phyloP scores from a whole-genome alignment of 768 basidiomycete species.

The Ramaria rubella region DNA sequence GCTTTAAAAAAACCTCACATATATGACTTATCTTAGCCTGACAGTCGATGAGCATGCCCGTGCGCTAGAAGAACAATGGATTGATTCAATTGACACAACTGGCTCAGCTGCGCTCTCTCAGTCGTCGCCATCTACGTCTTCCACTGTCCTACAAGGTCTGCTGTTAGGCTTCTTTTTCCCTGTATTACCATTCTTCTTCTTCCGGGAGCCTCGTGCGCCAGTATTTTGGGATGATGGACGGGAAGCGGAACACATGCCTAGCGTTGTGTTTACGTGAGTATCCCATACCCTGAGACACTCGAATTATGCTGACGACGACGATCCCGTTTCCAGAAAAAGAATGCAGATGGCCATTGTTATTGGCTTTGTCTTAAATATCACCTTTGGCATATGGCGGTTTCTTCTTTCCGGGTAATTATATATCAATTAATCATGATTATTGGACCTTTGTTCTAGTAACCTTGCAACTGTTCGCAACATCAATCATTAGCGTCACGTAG shows the following conservation, averaged over 20 bases:
- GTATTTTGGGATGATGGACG: constrained; percentile 77
- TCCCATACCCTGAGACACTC: constrained; percentile 4
- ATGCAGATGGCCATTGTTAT: constrained; percentile 81
- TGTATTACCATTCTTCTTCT: constrained; percentile 82
- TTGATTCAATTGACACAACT: constrained; percentile 70
- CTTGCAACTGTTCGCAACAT: background rate
- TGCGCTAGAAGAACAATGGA: constrained; percentile 92
- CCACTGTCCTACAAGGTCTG: constrained; percentile 74
- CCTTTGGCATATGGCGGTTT: constrained; percentile 80
- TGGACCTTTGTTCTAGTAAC: too few relatives aligned
- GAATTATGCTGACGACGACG: background rate
- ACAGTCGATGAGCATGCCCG: constrained; percentile 91
- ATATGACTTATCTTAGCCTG: background rate
- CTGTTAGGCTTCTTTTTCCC: constrained; percentile 93
- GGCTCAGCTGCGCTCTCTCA: constrained; percentile 55
- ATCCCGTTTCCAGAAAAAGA: constrained; percentile 39
- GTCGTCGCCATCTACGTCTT: constrained; percentile 36
- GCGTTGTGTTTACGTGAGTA: constrained; percentile 77
- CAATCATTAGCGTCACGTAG: background rate
- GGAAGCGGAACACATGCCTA: constrained; percentile 48
- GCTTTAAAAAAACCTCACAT: background rate
- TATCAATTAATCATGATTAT: background rate
- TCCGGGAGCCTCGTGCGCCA: constrained; percentile 54
- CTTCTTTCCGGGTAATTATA: constrained; percentile 33
- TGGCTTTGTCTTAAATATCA: constrained; percentile 77